Evolutionary conservation across 1,284 basidiomycete genomes (phyloP), one percentile per base, ranked within the genome.

Genomic region (Ganoderma resinaceum): DNA sequence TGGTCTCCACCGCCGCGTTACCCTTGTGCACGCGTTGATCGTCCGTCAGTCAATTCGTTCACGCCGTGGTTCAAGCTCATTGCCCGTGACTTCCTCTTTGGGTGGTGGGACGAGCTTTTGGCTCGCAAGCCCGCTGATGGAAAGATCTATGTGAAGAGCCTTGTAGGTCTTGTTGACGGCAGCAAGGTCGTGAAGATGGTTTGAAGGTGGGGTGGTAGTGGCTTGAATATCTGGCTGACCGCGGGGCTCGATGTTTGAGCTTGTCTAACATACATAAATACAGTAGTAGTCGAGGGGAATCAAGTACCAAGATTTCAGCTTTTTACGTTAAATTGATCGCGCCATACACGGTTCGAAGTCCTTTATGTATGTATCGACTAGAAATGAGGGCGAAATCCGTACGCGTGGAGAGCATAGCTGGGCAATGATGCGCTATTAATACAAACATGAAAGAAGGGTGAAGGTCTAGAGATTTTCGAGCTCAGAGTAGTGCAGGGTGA

Each of bases 21-120:
- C 58, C 35, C 61, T 46, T 20, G 43, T 42, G 65, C 61, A 61
- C 16, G 37, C 62, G 46, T 12, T 49, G 12, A 49, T 14, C 23
- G 23, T 12, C 23, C 9, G 23, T 3, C 77, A 97, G 95, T 83
- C 55, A 93, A 94, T 77, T 88, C 89, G 0, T 99, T 99, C 81
- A 99, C 98, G 3, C 98, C 98, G 0, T 99, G 98, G 98, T 99
- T 99, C 90, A 96, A 96, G 80, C 89, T 99, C 52, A 99, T 99
- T 76, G 96, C 96, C 1, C 90, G 96, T 9, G 95, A 98, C 78
- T 98, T 98, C 81, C 86, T 99, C 62, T 99, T 97, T 80, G 95
- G 95, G 18, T 99, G 98, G 98, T 99, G 98, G 98, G 94, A 96
- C 76, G 91, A 94, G 75, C 89, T 99, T 66, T 77, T 95, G 63